Conservation (phyloP, 495 filamentous ascomycete species). For the Neurospora discreta region DNA sequence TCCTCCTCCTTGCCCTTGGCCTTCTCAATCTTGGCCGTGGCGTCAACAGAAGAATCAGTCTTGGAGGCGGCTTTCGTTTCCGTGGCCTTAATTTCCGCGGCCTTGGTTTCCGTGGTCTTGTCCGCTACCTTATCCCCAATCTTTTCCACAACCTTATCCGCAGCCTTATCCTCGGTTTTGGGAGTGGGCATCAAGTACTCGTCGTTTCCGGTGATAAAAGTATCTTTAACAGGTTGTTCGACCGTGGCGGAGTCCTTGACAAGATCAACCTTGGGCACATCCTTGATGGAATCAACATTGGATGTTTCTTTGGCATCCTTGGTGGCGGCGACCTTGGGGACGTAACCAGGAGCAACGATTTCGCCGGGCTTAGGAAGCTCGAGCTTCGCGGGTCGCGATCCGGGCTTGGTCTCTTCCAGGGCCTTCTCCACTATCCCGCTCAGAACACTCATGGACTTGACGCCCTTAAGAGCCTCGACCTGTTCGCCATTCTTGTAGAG, state of each 20-base stretch:
- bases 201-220: background rate
- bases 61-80: background rate
- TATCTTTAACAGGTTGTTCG: constrained; percentile 1
- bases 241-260: constrained; percentile 5
- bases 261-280: background rate
- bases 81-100: no score
- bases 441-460: constrained; percentile 48
- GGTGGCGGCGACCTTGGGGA: background rate
- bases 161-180: constrained; percentile 1
- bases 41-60: constrained; percentile 9
- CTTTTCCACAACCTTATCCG: constrained; percentile 19
- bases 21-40: constrained; percentile 4
- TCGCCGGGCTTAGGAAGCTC: constrained; percentile 30
- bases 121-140: constrained; percentile 35
- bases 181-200: background rate
- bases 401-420: constrained; percentile 68
- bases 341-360: constrained; percentile 1
- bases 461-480: constrained; percentile 48
- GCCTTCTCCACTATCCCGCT: constrained; percentile 63
- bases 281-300: constrained; percentile 2
- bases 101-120: constrained; percentile 3
- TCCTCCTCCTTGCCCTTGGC: constrained; percentile 1
- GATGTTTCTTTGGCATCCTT: background rate
- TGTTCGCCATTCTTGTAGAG: constrained; percentile 73
- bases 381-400: constrained; percentile 52